These are phyloP conservation scores for Gleditsia sinensis DNA, from an alignment of 306 rosid genomes.

Conservation along the genomic window DNA sequence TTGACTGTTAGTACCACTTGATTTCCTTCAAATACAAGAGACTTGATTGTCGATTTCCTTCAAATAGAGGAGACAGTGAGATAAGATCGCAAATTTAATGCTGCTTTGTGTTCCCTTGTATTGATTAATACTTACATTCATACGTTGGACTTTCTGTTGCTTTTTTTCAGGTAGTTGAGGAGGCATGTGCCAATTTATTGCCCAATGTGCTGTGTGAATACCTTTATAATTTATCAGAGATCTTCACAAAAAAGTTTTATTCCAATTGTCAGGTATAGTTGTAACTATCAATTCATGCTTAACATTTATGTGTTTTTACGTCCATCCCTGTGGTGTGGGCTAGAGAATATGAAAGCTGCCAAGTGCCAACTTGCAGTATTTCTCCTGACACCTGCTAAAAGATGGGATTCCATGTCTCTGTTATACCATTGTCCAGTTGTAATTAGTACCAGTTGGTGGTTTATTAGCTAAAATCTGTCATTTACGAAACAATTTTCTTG, in stretches of 20 bases:
- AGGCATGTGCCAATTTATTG: conserved; percentile 81
- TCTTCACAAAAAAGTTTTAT: conserved; percentile 71
- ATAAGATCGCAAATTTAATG: background rate
- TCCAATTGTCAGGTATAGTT: conserved; percentile 84
- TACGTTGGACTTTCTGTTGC: conserved; percentile 7
- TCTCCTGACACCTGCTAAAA: background rate
- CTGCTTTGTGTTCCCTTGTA: background rate
- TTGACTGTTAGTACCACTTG: background rate
- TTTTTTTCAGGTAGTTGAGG: conserved; percentile 78
- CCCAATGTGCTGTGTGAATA: conserved; percentile 88
- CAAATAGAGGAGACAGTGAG: background rate
- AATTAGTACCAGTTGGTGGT: background rate
- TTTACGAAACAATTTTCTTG: background rate
- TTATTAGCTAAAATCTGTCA: conserved; percentile 13
- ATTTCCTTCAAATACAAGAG: conserved; percentile 5
- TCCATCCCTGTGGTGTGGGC: background rate
- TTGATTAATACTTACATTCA: conserved; percentile 10
- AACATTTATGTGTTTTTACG: background rate
- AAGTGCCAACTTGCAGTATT: conserved; percentile 1
- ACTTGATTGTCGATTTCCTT: no score
- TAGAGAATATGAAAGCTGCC: background rate
- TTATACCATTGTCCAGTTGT: background rate
- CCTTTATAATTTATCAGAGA: conserved; percentile 82
- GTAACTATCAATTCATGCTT: conserved; percentile 6
- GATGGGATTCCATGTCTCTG: background rate